Conservation (phyloP, 2,329 filamentous ascomycete species). For the Helotiales sp. region DNA sequence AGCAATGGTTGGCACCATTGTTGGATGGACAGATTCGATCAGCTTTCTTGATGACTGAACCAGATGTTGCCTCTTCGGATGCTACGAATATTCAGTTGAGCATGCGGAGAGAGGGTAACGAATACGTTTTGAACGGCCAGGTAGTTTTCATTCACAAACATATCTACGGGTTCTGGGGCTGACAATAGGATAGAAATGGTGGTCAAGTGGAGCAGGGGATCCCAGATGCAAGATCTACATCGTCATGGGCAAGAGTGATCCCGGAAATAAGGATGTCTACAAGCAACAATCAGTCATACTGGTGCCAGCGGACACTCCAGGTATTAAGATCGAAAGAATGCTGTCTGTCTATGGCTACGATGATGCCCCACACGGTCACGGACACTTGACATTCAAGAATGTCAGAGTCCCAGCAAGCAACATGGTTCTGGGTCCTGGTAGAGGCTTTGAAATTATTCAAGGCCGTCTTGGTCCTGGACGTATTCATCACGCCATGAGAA, state of each 20-base stretch:
- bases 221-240: slow-evolving; percentile 90
- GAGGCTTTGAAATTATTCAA: slow-evolving; percentile 98
- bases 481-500: slow-evolving; percentile 97
- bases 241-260: slow-evolving; percentile 92
- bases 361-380: slow-evolving; percentile 97
- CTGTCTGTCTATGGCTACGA: slow-evolving; percentile 93
- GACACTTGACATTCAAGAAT: slow-evolving; percentile 85
- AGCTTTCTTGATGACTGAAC: slow-evolving; percentile 93
- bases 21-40: slow-evolving; percentile 84
- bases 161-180: slow-evolving; percentile 9
- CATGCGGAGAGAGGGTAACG: slow-evolving; percentile 79
- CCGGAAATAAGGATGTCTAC: slow-evolving; percentile 74
- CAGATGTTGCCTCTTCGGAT: slow-evolving; percentile 83
- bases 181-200: slow-evolving; percentile 79
- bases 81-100: slow-evolving; percentile 88
- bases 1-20: slow-evolving; percentile 77
- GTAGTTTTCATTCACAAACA: slow-evolving; percentile 46
- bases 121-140: slow-evolving; percentile 88
- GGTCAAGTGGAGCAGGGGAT: slow-evolving; percentile 94
- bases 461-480: slow-evolving; percentile 92
- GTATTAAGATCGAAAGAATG: slow-evolving; percentile 93
- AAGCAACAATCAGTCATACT: slow-evolving; percentile 91
- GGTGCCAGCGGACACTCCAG: slow-evolving; percentile 77
- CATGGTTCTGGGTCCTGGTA: slow-evolving; percentile 89
- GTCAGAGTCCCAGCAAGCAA: slow-evolving; percentile 83